phyloP scores from a whole-genome alignment of 1,139 yeast species.

The Sporopachydermia cereana region DNA sequence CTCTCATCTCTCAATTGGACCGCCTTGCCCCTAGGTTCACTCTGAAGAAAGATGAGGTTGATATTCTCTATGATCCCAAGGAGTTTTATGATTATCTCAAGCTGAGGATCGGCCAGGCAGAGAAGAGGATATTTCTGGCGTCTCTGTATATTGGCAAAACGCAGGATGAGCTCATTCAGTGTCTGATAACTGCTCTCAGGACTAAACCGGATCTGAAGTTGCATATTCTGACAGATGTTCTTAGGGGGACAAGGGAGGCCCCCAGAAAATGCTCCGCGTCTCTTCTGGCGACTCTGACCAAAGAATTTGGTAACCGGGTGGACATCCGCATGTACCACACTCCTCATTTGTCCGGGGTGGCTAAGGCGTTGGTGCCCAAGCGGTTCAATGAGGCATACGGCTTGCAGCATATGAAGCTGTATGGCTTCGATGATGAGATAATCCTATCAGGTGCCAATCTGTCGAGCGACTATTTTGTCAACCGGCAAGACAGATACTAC shows the following conservation, averaged over 20 bases:
- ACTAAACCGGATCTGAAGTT: slow-evolving; percentile 53
- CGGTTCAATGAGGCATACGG: slow-evolving; percentile 88
- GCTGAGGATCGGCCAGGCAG: slow-evolving; percentile 28
- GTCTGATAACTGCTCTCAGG: slow-evolving; percentile 45
- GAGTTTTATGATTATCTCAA: slow-evolving; percentile 53
- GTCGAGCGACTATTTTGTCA: slow-evolving; percentile 85
- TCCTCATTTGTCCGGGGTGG: slow-evolving; percentile 66
- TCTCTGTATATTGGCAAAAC: slow-evolving; percentile 79
- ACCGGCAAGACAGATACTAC: slow-evolving; percentile 90
- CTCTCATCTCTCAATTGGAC: slow-evolving; percentile 46
- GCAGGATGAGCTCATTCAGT: slow-evolving; percentile 61
- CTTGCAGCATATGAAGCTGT: slow-evolving; percentile 92
- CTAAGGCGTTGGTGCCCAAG: slow-evolving; percentile 57
- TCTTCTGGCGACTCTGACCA: slow-evolving; percentile 54
- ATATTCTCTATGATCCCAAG: slow-evolving; percentile 51
- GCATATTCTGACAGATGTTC: slow-evolving; percentile 70
- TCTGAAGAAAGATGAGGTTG: slow-evolving; percentile 46
- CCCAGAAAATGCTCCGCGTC: slow-evolving; percentile 73
- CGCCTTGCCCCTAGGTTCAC: slow-evolving; percentile 62
- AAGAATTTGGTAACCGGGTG: slow-evolving; percentile 60
- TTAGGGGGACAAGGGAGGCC: slow-evolving; percentile 88
- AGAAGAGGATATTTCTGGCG: slow-evolving; percentile 61
- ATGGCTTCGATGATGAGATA: slow-evolving; percentile 88
- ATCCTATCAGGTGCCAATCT: slow-evolving; percentile 86
- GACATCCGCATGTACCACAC: slow-evolving; percentile 82